Base-by-base conservation (phyloP, 352 stramenopile genomes). In the Pythium dissimile region DNA sequence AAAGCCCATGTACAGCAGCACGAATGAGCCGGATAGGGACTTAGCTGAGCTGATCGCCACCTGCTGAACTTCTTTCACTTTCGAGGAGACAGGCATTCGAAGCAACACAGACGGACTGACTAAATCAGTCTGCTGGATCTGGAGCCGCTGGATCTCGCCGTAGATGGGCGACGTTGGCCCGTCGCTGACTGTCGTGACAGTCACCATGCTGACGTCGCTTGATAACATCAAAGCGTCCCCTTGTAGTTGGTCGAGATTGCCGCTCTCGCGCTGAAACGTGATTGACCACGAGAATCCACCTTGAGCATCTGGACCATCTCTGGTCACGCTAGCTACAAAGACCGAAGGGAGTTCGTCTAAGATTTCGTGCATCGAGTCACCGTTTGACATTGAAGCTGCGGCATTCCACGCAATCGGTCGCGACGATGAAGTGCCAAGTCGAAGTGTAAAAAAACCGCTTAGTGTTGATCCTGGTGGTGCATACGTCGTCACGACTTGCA, bases 271-370 rank as follows among this genome's bases (percentile, higher is more conserved):
- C 6, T 51, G 37, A 26, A 84, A 84, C 18, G 72, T 79, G 12
- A 84, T 51, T 3, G 57, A 54, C 74, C 74, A 84, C 5, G 54
- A 41, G 56, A 66, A 84, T 7, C 66, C 62, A n/a, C 46, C 39
- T 24, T 71, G 60, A 18, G 66, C 51, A 46, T 86, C 60, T 13
- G 65, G 67, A 1, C 63, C 72, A 16, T 64, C 47, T 24, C 74
- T 61, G 7, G 60, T 42, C 5, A 91, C 64, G 11, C 45, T 57
- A 2, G 54, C 50, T 16, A 66, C 41, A 15, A 10, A 28, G 11
- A 75, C 24, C 1, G 26, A 37, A 4, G 69, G 59, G 0, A 80
- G 41, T 8, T 69, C 53, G 21, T 44, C 45, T 6, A 84, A 37
- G 11, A 64, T 48, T 37, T 76, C 68, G 10, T 32, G 23, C 41